A percentile compares a stretch with the other conserved stretches of the same genome.
These are phyloP conservation scores for Ustilago trichophora DNA, from an alignment of 1,284 basidiomycete genomes.

Conservation along the genomic window DNA sequence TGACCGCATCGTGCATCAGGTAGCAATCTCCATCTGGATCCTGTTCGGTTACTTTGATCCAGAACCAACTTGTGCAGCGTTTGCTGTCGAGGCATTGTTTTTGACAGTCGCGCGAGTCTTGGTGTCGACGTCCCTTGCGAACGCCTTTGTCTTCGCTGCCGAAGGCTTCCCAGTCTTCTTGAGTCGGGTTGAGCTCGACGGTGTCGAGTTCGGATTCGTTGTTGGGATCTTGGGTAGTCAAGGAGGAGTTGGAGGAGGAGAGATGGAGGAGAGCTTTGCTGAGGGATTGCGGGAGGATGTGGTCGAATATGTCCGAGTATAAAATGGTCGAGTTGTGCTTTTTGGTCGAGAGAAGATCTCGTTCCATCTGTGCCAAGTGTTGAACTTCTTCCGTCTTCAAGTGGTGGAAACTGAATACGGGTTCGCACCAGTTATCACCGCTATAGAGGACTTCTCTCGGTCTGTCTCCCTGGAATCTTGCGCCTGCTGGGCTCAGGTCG, in stretches of 20 bases:
- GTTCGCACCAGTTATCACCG: slow-evolving; percentile 22
- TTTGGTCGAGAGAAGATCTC: slow-evolving; percentile 6
- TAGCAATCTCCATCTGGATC: slow-evolving; percentile 17
- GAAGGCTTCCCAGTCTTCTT: slow-evolving; percentile 26
- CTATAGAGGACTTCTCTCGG: slow-evolving; percentile 24
- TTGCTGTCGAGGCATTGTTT: slow-evolving; percentile 9
- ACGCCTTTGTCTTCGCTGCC: slow-evolving; percentile 7
- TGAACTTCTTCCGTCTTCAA: slow-evolving; percentile 15
- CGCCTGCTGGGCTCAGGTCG: slow-evolving; percentile 7
- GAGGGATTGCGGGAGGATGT: slow-evolving; percentile 10
- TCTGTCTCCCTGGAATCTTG: slow-evolving; percentile 15
- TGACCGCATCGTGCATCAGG: slow-evolving; percentile 17
- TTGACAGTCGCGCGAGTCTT: slow-evolving; percentile 3
- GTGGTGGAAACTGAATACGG: slow-evolving; percentile 32
- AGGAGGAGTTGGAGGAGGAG: no score
- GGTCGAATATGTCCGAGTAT: slow-evolving; percentile 23
- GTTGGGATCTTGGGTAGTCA: background rate
- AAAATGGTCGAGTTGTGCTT: slow-evolving; percentile 4
- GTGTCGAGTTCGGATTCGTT: background rate
- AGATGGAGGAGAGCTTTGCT: background rate
- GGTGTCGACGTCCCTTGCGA: background rate
- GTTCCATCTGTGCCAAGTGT: slow-evolving; percentile 3
- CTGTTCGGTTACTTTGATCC: slow-evolving; percentile 14
- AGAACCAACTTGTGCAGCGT: slow-evolving; percentile 32
- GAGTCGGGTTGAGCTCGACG: slow-evolving; percentile 13